Base-by-base conservation (phyloP, 228 moss, liverwort and hornwort species). In the Sphagnum fallax region DNA sequence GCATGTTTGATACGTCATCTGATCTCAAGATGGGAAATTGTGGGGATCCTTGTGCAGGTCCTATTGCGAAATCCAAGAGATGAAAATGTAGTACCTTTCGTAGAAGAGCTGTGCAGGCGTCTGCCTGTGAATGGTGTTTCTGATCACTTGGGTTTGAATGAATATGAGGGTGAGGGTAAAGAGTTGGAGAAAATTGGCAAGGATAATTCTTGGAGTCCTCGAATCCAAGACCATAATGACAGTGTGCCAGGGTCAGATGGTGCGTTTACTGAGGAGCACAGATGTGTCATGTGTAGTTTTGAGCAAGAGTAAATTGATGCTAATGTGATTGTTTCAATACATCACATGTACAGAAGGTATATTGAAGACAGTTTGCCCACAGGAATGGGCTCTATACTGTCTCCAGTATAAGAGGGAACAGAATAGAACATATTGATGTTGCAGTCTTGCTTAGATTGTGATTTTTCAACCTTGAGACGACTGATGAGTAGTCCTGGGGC, bases 11-110 rank as follows among this genome's bases (percentile, higher is more conserved):
- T 32, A 32, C 2, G 32, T 32, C 3, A 32, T 32, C 2, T 3
- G 32, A 32, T 32, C 32, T 32, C 32, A 32, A 32, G 32, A 2
- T 32, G 32, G 32, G 32, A 64, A 9, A 8, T 64, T 16, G 16
- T 64, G 16, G 63, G 63, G 8, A 8, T 48, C 15, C n/a, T 14
- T 51, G 68, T 47, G 51, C 68, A 68, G 88, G 88, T 88, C 53
- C 78, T 88, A 60, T 78, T 88, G 75, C 84, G 88, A 69, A 88
- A 88, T 67, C 88, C 88, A 14, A 68, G 69, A 67, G 88, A 86
- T 72, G 85, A 85, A 69, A 67, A 60, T 78, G 88, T 88, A 64
- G 78, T 80, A 61, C 88, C 88, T 53, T 82, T 88, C 69, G 83
- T 88, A n/a, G 78, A 88, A 69, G 82, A 85, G 71, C 76, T 85